A percentile compares a stretch with the other conserved stretches of the same genome.
These are phyloP conservation scores for Vishniacozyma victoriae DNA, from an alignment of 768 basidiomycete species.

Conservation along the genomic window DNA sequence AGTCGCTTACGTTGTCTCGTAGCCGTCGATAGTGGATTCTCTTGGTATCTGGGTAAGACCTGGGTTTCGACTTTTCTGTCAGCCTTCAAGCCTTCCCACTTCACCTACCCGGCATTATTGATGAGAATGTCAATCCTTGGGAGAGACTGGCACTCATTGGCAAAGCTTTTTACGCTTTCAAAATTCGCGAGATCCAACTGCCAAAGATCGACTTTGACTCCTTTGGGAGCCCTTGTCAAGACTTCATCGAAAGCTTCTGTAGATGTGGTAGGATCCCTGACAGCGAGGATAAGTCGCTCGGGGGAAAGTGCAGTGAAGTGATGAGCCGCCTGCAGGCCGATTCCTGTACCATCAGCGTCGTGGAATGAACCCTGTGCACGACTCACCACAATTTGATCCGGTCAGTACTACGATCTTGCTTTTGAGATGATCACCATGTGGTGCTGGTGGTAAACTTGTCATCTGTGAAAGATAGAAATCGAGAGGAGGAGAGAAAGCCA, in stretches of 20 bases:
- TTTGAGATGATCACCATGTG: constrained; percentile 4
- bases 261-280: constrained; percentile 5
- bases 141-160: neutral
- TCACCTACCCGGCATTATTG: constrained; percentile 21
- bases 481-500: too few species aligned
- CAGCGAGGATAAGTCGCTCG: constrained; percentile 11
- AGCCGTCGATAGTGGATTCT: constrained; percentile 10
- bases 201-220: constrained; percentile 5
- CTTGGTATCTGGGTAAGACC: constrained; percentile 3
- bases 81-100: neutral
- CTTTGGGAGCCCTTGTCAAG: constrained; percentile 2
- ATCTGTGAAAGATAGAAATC: too few species aligned
- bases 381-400: constrained; percentile 10
- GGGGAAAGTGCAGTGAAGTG: constrained; percentile 7
- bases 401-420: constrained; percentile 10
- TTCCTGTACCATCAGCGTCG: neutral
- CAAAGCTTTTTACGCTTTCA: constrained; percentile 9
- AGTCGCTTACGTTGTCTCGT: constrained; percentile 11
- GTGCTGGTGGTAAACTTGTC: constrained; percentile 9
- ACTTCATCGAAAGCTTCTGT: constrained; percentile 1
- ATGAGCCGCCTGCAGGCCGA: constrained; percentile 14
- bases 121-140: constrained; percentile 13
- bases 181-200: constrained; percentile 8
- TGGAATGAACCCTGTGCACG: neutral
- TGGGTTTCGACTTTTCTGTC: constrained; percentile 4